Percentiles rank a stretch among this genome's conserved stretches.
Conservation (phyloP, 1,284 basidiomycete genomes). For the Ganoderma boninense region DNA sequence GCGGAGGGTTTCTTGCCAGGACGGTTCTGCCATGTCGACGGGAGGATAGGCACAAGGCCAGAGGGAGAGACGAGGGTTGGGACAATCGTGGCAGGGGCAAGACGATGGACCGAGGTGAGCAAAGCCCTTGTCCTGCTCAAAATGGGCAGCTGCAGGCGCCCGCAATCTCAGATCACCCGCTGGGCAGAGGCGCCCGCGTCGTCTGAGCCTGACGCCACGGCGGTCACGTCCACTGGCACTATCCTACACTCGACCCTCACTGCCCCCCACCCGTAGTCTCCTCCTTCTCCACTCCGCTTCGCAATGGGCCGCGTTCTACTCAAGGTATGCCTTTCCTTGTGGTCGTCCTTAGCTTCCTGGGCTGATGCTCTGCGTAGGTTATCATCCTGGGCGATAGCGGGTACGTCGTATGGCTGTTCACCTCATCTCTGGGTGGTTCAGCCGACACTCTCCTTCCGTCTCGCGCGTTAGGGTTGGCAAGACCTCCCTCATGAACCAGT, state of each 20-base stretch:
- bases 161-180: slow-evolving; percentile 32
- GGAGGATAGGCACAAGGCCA: slow-evolving; percentile 22
- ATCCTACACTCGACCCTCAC: slow-evolving; percentile 29
- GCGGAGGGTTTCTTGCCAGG: slow-evolving; percentile 83
- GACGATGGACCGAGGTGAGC: slow-evolving; percentile 14
- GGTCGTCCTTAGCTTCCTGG: not conserved
- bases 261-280: slow-evolving; percentile 23
- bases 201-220: slow-evolving; percentile 17
- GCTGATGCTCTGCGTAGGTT: slow-evolving; percentile 64
- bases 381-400: slow-evolving; percentile 99
- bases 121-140: slow-evolving; percentile 16
- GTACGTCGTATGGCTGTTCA: slow-evolving; percentile 58
- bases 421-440: slow-evolving; percentile 13
- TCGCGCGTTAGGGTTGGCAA: slow-evolving; percentile 85
- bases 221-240: slow-evolving; percentile 27
- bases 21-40: slow-evolving; percentile 74
- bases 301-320: slow-evolving; percentile 90
- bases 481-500: slow-evolving; percentile 99
- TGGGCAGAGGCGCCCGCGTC: slow-evolving; percentile 29
- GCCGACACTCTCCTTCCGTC: slow-evolving; percentile 17
- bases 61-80: slow-evolving; percentile 32
- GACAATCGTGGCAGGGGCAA: slow-evolving; percentile 27
- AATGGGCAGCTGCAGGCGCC: slow-evolving; percentile 19
- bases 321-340: slow-evolving; percentile 69
- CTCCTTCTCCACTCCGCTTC: slow-evolving; percentile 27